Conservation (phyloP, 2,329 filamentous ascomycete genomes). For the Periconia digitata region DNA sequence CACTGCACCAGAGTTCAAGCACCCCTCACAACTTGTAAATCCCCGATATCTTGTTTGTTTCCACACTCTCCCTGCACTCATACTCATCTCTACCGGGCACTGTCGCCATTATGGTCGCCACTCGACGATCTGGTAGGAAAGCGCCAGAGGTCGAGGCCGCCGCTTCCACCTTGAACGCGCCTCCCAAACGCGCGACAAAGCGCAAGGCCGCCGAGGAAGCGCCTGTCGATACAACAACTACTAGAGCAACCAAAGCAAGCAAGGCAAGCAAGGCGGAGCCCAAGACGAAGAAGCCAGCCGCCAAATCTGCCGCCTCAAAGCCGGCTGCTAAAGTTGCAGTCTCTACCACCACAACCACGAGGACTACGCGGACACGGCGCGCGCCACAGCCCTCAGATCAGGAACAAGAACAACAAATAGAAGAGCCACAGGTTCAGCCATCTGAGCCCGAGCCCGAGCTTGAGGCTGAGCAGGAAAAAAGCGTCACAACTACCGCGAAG, state of each 20-base stretch:
- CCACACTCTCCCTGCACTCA: neutral
- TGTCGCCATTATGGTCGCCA: slow-evolving; percentile 27
- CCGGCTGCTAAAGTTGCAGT: slow-evolving; percentile 15
- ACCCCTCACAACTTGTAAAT: neutral
- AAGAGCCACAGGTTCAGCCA: too few relatives aligned
- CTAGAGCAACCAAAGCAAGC: slow-evolving; percentile 15
- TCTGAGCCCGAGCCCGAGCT: neutral
- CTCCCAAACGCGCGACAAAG: slow-evolving; percentile 33
- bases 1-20: neutral
- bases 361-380: neutral
- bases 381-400: neutral
- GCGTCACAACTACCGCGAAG: neutral
- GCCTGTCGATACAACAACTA: slow-evolving; percentile 16
- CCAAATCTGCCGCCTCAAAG: slow-evolving; percentile 9
- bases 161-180: slow-evolving; percentile 31
- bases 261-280: neutral
- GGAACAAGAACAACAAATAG: too few relatives aligned
- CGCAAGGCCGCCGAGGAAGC: slow-evolving; percentile 29
- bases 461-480: neutral
- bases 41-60: neutral
- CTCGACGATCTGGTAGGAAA: slow-evolving; percentile 30
- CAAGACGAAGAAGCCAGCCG: neutral
- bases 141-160: slow-evolving; percentile 24
- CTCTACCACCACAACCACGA: slow-evolving; percentile 2
- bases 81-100: neutral